A percentile compares a stretch with the other conserved stretches of the same genome.
These are phyloP conservation scores for Pecoramyces ruminantium DNA, from an alignment of 192 early-diverging fungal genomes.

Conservation along the genomic window DNA sequence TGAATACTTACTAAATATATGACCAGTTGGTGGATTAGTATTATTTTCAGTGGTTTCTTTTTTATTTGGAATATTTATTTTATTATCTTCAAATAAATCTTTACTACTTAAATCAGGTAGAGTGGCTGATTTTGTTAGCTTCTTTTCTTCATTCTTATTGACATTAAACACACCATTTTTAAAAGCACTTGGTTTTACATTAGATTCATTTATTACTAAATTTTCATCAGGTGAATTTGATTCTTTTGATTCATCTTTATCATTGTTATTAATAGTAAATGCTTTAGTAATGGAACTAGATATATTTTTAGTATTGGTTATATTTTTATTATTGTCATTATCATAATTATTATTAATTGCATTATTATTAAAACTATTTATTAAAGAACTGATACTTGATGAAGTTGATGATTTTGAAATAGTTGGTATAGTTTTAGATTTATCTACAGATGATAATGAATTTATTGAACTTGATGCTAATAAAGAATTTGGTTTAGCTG, in stretches of 20 bases:
- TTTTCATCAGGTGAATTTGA: neutral
- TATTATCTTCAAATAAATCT: neutral
- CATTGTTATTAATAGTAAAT: neutral
- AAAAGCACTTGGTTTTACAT: neutral
- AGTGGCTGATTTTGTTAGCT: neutral
- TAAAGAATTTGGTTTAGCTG: neutral
- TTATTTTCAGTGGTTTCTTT: neutral
- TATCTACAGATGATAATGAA: neutral
- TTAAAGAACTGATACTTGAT: neutral
- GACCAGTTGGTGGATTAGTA: neutral
- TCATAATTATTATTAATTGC: neutral
- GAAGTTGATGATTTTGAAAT: neutral
- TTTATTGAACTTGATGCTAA: neutral
- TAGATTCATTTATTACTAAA: neutral
- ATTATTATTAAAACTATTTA: neutral
- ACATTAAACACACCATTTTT: neutral
- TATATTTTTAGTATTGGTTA: neutral
- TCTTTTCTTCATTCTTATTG: neutral
- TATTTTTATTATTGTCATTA: neutral
- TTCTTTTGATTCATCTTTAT: neutral
- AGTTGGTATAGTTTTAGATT: neutral
- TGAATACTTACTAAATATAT: neutral
- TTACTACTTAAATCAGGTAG: neutral
- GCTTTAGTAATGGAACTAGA: neutral
- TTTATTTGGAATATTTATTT: neutral